phyloP scores from a whole-genome alignment of 495 filamentous ascomycete species.

The Chaetomium fimeti region DNA sequence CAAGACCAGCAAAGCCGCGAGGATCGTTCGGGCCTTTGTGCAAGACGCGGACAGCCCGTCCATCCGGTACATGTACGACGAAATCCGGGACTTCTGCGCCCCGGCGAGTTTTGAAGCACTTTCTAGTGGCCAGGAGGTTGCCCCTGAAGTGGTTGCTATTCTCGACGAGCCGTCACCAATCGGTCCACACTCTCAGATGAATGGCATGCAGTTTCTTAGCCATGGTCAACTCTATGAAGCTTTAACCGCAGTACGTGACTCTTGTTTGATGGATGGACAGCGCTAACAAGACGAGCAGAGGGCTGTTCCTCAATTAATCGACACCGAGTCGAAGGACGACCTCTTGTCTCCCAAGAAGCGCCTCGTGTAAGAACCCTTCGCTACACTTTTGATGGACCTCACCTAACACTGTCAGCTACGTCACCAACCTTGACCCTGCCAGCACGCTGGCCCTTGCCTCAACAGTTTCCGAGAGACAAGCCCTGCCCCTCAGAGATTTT shows the following conservation, averaged over 20 bases:
- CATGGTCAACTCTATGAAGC: constrained; percentile 16
- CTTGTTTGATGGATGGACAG: background rate
- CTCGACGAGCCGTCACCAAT: constrained; percentile 13
- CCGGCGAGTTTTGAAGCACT: constrained; percentile 2
- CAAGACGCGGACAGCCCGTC: constrained; percentile 12
- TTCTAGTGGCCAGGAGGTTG: background rate
- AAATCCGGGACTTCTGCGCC: constrained; percentile 23
- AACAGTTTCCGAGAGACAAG: constrained; percentile 19
- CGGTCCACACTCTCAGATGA: background rate
- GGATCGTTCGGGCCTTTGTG: constrained; percentile 18
- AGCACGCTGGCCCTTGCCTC: constrained; percentile 20
- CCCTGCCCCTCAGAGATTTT: constrained; percentile 18
- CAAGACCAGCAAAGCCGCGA: constrained; percentile 1
- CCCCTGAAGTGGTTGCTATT: constrained; percentile 10
- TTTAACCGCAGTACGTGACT: constrained; percentile 6
- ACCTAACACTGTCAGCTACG: constrained; percentile 15
- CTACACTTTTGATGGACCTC: background rate
- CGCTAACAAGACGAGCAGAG: background rate
- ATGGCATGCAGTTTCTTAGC: constrained; percentile 13
- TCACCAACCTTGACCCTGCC: constrained; percentile 23
- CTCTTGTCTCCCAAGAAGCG: background rate
- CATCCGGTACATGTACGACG: constrained; percentile 21
- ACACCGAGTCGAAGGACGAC: constrained; percentile 1
- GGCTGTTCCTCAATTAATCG: constrained; percentile 6
- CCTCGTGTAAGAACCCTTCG: constrained; percentile 7